Evolutionary conservation across 805 yeast species (phyloP).

Genomic region (Wilhelminamyces savonicus): DNA sequence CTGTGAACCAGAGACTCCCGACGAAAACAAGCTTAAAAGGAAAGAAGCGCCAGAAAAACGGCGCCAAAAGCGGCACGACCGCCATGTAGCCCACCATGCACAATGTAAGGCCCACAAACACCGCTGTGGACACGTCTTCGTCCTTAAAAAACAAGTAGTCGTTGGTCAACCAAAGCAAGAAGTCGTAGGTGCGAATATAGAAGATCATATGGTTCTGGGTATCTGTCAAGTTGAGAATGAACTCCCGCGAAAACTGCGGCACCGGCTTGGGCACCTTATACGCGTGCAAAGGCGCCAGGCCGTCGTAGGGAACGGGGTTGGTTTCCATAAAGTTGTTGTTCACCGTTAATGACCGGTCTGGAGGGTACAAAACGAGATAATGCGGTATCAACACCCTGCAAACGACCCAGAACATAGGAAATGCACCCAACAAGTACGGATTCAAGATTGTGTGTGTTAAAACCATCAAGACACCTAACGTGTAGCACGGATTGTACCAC

Average conservation of each 20-base stretch:
- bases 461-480: constrained; percentile 49
- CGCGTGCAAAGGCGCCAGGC: constrained; percentile 33
- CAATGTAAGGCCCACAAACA: constrained; percentile 35
- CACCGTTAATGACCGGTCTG: constrained; percentile 35
- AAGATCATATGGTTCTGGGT: constrained; percentile 73
- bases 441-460: constrained; percentile 50
- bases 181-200: constrained; percentile 60
- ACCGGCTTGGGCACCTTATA: constrained; percentile 61
- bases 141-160: constrained; percentile 61
- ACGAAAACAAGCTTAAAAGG: constrained; percentile 14
- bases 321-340: constrained; percentile 6
- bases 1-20: constrained; percentile 47
- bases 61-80: constrained; percentile 17
- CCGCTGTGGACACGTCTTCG: constrained; percentile 50
- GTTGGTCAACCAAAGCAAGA: constrained; percentile 38
- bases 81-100: constrained; percentile 6
- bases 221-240: constrained; percentile 72
- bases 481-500: constrained; percentile 61
- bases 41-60: too few relatives aligned
- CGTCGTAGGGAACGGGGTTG: constrained; percentile 40
- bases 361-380: constrained; percentile 56
- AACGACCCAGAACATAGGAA: constrained; percentile 52
- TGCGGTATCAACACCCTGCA: constrained; percentile 63
- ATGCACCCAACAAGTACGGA: constrained; percentile 48
- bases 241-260: constrained; percentile 74